Base-by-base conservation (phyloP, 306 rosid species). In the Cicer yamashitae region DNA sequence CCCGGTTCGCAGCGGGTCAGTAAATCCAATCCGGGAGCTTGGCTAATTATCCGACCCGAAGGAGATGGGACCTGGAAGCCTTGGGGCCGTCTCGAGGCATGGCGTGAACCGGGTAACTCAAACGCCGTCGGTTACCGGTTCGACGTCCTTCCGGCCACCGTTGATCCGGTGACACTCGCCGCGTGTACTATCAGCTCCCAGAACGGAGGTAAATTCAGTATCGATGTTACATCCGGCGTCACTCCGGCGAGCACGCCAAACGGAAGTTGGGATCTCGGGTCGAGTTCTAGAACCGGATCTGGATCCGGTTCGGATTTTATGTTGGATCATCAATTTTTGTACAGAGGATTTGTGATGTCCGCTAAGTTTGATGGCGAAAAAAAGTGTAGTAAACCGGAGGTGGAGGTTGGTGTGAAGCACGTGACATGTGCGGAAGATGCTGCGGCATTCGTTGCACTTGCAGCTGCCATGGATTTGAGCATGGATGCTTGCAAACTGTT, bases 51-150 rank as follows among this genome's bases (percentile, higher is more conserved):
- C 68, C 79, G 74, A 13, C 83, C 88, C 67, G 81, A 83, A 3
- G 86, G 84, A 0, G 83, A 85, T 6, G 88, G 88, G 48, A 82
- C 88, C 15, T 85, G 88, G 88, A 85, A 82, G 81, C 88, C 88
- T 0, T 85, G 88, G 88, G 88, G 88, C 6, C 82, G 86, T 5
- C 86, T 85, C 1, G 84, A 85, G 41, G 86, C 88, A 1, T 85
- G 88, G 88, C 83, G 86, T 0, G 79, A 85, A 22, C 82, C 77
- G 2, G 62, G 54, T 54, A 56, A 65, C 56, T 70, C 88, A 5
- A 70, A 78, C 41, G 67, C 79, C 7, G 67, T 85, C 3, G 88
- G 88, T 2, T 85, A 64, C 81, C 83, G 88, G 7, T 85, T 85
- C 18, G 77, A 78, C 8, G 75, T 82, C 12, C 83, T 84, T 6